Evolutionary conservation across 2,329 filamentous ascomycete genomes (phyloP).

Genomic region (Esteya vermicola): DNA sequence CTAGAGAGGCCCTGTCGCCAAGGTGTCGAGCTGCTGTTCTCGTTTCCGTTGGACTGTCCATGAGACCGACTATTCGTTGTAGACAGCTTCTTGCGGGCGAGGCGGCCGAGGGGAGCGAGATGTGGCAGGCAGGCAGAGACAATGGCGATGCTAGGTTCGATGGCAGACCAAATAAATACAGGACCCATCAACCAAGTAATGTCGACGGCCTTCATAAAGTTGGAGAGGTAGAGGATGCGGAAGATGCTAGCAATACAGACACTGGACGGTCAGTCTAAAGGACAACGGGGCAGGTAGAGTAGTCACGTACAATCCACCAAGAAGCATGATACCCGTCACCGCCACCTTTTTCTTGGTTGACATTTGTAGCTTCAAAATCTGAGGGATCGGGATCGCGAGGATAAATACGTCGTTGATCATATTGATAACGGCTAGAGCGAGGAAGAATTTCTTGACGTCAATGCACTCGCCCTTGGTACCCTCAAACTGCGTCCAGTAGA

Average conservation of each 20-base stretch:
- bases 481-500: conserved; percentile 9
- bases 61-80: no score
- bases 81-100: not conserved
- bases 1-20: no score
- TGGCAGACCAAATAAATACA: conserved; percentile 18
- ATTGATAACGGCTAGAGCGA: conserved; percentile 15
- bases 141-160: conserved; percentile 22
- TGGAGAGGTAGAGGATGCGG: conserved; percentile 9
- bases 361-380: conserved; percentile 23
- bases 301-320: conserved; percentile 22
- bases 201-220: conserved; percentile 2
- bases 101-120: conserved; percentile 20
- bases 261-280: no score
- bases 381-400: conserved; percentile 24
- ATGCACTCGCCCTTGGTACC: conserved; percentile 9
- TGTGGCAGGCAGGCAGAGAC: conserved; percentile 26
- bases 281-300: no score
- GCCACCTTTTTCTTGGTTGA: conserved; percentile 29
- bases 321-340: conserved; percentile 28
- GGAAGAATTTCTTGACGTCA: conserved; percentile 6
- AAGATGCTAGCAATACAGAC: conserved; percentile 15
- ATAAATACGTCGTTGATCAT: conserved; percentile 17
- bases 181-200: conserved; percentile 14
- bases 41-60: no score
- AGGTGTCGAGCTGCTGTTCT: no score